Evolutionary conservation across 768 basidiomycete species (phyloP), one percentile per base, ranked within the genome.

Genomic region (Gautieria morchelliformis): DNA sequence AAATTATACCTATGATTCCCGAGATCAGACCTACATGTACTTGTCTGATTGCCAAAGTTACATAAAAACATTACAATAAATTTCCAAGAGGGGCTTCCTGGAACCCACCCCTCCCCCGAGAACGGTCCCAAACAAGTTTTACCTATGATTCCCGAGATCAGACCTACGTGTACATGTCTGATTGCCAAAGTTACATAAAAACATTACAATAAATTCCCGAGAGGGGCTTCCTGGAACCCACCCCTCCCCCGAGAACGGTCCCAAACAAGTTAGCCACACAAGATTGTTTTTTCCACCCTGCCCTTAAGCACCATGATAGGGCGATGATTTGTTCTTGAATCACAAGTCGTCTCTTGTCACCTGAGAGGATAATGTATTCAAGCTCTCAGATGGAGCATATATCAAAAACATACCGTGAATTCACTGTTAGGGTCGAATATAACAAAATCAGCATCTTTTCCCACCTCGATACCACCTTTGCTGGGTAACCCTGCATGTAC

Each of bases 241-340:
- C n/a, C n/a, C n/a, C n/a, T n/a, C n/a, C n/a, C n/a, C n/a, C n/a
- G n/a, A n/a, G n/a, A n/a, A n/a, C n/a, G n/a, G n/a, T n/a, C n/a
- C n/a, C n/a, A n/a, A n/a, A n/a, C n/a, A n/a, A n/a, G n/a, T n/a
- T n/a, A n/a, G n/a, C n/a, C n/a, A n/a, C n/a, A n/a, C n/a, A 98
- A 72, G 67, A 80, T 89, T 0, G 90, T 92, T 68, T 84, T 74
- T 59, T 81, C 73, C 39, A 93, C 89, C n/a, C 73, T 72, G 0
- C 95, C 95, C 15, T 63, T 72, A 45, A 96, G 75, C 17, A 65
- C 75, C 64, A 80, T 73, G 5, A 67, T 94, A 98, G 2, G 95
- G 89, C 4, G 90, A 89, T 19, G 95, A 65, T 70, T 93, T 94
- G 73, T 98, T 97, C 76, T 92, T 96, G 78, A 95, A 97, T 53